phyloP scores from a whole-genome alignment of 108 stramenopile species.

The Chaetoceros muelleri region DNA sequence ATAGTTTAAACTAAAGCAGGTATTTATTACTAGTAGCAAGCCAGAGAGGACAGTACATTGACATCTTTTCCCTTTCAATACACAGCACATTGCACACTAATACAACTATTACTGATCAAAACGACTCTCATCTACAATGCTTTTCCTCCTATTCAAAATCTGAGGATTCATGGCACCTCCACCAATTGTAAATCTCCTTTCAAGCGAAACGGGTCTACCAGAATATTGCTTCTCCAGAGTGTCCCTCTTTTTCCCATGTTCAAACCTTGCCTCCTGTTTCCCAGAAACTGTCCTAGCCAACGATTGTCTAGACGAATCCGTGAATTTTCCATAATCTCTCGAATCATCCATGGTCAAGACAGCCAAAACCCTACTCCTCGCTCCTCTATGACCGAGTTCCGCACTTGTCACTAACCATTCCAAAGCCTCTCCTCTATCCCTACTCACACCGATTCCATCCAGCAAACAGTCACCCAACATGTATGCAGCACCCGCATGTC shows the following conservation, averaged over 20 bases:
- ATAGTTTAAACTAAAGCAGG: not conserved
- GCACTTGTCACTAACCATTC: conserved; percentile 44
- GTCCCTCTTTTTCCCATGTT: conserved; percentile 16
- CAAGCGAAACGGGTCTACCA: conserved; percentile 8
- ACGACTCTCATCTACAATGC: conserved; percentile 36
- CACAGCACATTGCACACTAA: too few species aligned
- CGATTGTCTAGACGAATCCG: conserved; percentile 32
- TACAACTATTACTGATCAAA: too few species aligned
- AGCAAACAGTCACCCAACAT: conserved; percentile 54
- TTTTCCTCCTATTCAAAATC: conserved; percentile 27
- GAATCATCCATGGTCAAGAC: conserved; percentile 32
- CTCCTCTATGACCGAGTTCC: conserved; percentile 52
- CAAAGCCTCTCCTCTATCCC: conserved; percentile 37
- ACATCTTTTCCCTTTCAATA: too few species aligned
- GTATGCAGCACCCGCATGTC: conserved; percentile 51
- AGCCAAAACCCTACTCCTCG: conserved; percentile 39
- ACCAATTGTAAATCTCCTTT: conserved; percentile 25
- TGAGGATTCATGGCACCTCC: conserved; percentile 27
- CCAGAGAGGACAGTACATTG: too few species aligned
- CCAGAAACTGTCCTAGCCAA: not conserved
- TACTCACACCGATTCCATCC: conserved; percentile 35
- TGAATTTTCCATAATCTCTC: conserved; percentile 26
- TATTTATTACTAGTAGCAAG: too few species aligned
- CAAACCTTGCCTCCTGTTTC: conserved; percentile 1
- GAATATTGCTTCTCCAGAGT: conserved; percentile 5